Percentiles rank a stretch among this genome's conserved stretches.
Evolutionary conservation across 345 rosid genomes (phyloP).

Genomic region (Syzygium jambos): DNA sequence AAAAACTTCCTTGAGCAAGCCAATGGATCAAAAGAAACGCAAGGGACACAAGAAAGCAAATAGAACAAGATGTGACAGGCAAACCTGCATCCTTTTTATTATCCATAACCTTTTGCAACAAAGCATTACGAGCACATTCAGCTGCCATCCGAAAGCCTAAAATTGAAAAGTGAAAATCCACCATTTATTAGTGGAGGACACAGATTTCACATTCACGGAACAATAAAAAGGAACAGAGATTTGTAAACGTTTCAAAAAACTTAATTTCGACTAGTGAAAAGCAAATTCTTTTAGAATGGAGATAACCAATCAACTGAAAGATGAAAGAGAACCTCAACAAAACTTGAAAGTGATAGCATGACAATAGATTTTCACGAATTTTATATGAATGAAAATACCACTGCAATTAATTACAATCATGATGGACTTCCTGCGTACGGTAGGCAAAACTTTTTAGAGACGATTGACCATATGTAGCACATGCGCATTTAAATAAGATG

Average conservation of each 20-base stretch:
- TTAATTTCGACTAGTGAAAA: not conserved
- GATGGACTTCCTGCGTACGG: not conserved
- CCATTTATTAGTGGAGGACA: not conserved
- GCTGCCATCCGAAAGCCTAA: slow-evolving; percentile 91
- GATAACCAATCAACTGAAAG: not conserved
- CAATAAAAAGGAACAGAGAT: not conserved
- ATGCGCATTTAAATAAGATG: not conserved
- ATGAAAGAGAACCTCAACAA: not conserved
- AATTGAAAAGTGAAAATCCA: slow-evolving; percentile 6
- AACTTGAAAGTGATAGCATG: not conserved
- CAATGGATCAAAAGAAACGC: not conserved
- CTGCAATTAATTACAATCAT: not conserved
- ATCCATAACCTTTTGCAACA: slow-evolving; percentile 59
- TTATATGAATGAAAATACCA: not conserved
- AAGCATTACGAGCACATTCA: slow-evolving; percentile 78
- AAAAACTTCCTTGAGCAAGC: not conserved
- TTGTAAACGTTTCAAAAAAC: not conserved
- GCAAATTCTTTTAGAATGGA: not conserved
- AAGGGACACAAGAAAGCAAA: not conserved
- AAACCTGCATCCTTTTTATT: slow-evolving; percentile 78
- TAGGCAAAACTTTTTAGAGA: not conserved
- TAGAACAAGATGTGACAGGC: not conserved
- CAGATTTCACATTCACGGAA: not conserved
- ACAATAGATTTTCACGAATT: accelerated
- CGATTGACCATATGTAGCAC: not conserved